Evolutionary conservation across 108 stramenopile genomes (phyloP), one percentile per base, ranked within the genome.

Genomic region (Nitzschia sp.): DNA sequence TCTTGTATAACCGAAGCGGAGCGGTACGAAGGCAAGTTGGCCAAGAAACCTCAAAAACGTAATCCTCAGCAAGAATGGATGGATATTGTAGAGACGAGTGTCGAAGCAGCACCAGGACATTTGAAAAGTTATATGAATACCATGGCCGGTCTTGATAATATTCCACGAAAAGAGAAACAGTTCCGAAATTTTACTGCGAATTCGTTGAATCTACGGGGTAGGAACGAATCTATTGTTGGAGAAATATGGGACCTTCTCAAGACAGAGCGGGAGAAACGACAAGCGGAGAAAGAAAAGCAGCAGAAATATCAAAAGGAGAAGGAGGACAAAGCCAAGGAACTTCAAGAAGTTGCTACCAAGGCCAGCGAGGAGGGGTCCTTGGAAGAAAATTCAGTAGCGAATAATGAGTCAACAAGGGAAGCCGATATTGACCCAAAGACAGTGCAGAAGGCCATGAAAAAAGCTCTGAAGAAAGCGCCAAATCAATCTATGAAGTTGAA

Each of bases 131-230:
- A 89, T 53, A 72, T 94, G 66, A 35, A 83, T 62, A 75, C 73
- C 21, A 76, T 94, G 68, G 56, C 80, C 22, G 36, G 61, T 22
- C 48, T 81, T 6, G 90, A 89, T 27, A 92, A 94, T 76, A 88
- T 97, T 13, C 96, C 96, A 19, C 66, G 92, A 45, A 91, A 95
- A 46, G 84, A 89, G 65, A 95, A 95, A 66, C 87, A 92, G 75
- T 97, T 97, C 80, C 75, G 84, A 0, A 97, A 97, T 52, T 97
- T 97, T 72, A 72, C 91, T 9, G 58, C 68, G 13, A 97, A 97
- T 67, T 91, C 89, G 13, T 77, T 97, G 66, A 77, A 78, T 33
- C 29, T 93, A 44, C 75, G 79, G 31, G 85, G 83, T 4, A 53
- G 46, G 22, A 65, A 46, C n/a, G 72, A 80, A 54, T 59, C 36